Conservation (phyloP, 2,329 filamentous ascomycete species). For the Aspergillus sp. region DNA sequence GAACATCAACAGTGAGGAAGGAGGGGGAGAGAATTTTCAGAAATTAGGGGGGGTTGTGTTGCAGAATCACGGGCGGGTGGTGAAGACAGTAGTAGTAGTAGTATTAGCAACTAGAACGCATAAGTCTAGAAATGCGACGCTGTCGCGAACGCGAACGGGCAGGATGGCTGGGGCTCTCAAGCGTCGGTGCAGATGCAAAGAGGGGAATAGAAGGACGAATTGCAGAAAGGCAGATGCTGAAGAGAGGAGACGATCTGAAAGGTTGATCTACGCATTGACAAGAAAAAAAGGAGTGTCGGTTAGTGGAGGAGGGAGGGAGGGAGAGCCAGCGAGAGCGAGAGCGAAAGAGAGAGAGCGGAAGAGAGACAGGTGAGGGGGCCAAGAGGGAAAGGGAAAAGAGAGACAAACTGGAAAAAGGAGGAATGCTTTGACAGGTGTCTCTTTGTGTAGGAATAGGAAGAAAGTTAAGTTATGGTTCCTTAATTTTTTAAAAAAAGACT, state of each 20-base stretch:
- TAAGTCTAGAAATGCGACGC: conserved; percentile 26
- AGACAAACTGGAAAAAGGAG: conserved; percentile 17
- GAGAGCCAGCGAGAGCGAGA: too few relatives aligned
- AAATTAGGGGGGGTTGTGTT: conserved; percentile 17
- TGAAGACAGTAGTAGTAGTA: conserved; percentile 7
- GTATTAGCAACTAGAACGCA: conserved; percentile 20
- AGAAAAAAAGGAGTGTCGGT: conserved; percentile 19
- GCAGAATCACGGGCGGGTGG: conserved; percentile 13
- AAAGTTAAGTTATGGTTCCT: background rate
- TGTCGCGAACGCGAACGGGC: conserved; percentile 17
- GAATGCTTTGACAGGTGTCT: conserved; percentile 16
- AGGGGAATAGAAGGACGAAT: background rate
- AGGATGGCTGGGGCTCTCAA: conserved; percentile 7
- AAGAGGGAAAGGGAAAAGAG: conserved; percentile 12
- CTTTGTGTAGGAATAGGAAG: conserved; percentile 7
- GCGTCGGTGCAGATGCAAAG: conserved; percentile 2
- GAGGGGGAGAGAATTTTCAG: conserved; percentile 11
- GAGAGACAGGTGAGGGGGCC: conserved; percentile 12
- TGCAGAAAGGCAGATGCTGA: conserved; percentile 4
- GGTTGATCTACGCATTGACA: conserved; percentile 14
- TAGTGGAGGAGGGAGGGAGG: conserved; percentile 3
- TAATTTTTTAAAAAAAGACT: background rate
- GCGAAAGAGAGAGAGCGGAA: background rate
- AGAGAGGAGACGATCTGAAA: conserved; percentile 5
- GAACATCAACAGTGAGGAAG: conserved; percentile 13